phyloP scores from a whole-genome alignment of 2,329 filamentous ascomycete species.

The Gaeumannomyces tritici region DNA sequence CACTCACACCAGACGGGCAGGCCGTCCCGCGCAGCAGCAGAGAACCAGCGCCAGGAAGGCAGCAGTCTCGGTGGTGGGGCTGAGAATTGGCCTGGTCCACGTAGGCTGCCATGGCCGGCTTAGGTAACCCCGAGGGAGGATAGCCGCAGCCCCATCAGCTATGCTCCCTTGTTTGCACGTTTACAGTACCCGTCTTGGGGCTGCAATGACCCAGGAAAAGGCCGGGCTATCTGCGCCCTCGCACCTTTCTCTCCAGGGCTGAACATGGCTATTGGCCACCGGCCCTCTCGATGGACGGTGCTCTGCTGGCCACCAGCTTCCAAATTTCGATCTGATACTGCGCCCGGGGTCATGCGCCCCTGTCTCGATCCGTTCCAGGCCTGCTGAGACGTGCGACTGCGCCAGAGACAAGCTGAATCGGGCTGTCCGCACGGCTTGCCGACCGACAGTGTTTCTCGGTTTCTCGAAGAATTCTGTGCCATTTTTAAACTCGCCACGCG shows the following conservation, averaged over 20 bases:
- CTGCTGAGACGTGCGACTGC: background rate
- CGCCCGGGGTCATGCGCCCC: too few species aligned
- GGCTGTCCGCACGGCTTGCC: background rate
- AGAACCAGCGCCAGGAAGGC: too few species aligned
- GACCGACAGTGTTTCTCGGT: background rate
- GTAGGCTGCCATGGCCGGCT: background rate
- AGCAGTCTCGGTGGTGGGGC: background rate
- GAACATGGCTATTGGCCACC: background rate
- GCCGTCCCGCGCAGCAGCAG: background rate
- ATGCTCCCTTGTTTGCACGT: background rate
- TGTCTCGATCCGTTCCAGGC: background rate
- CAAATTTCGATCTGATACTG: background rate
- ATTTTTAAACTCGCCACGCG: background rate
- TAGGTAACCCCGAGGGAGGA: too few species aligned
- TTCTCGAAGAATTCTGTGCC: background rate
- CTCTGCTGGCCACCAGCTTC: background rate
- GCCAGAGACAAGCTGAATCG: background rate
- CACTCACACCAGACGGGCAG: background rate
- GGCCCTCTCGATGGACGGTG: background rate
- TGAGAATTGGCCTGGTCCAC: background rate
- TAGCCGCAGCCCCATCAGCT: too few species aligned
- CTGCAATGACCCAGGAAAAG: too few species aligned
- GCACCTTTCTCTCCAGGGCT: background rate
- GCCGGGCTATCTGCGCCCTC: too few species aligned
- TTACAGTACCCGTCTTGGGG: too few species aligned